Percentiles rank a stretch among this genome's conserved stretches.
Evolutionary conservation across 805 yeast species (phyloP).

Genomic region (Sporopachydermia lactativora): DNA sequence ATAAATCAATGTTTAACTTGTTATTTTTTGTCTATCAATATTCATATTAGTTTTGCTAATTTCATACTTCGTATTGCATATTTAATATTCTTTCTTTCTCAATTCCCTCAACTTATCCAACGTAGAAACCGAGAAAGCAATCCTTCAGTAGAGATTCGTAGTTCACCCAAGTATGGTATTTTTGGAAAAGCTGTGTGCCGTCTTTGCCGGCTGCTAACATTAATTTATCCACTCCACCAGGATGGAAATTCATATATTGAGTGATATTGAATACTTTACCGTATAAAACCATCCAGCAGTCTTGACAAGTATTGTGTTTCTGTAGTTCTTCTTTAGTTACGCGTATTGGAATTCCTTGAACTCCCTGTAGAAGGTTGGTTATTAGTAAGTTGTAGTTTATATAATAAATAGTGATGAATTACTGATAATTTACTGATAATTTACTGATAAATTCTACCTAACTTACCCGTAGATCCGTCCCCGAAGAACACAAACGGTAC

Average conservation of each 20-base stretch:
- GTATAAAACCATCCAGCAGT: constrained; percentile 76
- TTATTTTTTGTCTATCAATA: too few species aligned
- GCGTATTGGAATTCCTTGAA: constrained; percentile 39
- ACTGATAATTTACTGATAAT: too few species aligned
- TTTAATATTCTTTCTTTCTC: too few species aligned
- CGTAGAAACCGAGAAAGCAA: constrained; percentile 56
- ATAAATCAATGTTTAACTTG: too few species aligned
- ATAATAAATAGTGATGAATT: too few species aligned
- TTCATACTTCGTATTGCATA: too few species aligned
- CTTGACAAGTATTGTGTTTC: constrained; percentile 43
- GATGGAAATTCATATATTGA: constrained; percentile 73
- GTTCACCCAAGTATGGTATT: constrained; percentile 72
- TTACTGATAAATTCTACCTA: too few species aligned
- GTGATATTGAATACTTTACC: constrained; percentile 83
- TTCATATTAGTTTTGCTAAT: too few species aligned
- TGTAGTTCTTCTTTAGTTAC: constrained; percentile 44
- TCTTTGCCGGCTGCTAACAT: constrained; percentile 74
- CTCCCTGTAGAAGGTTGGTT: neutral
- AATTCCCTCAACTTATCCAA: constrained; percentile 7
- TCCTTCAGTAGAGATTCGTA: constrained; percentile 66
- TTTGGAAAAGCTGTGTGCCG: constrained; percentile 62
- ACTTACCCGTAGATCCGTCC: constrained; percentile 39
- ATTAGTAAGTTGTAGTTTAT: too few species aligned
- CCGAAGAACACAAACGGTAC: constrained; percentile 45
- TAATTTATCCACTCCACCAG: constrained; percentile 78